phyloP scores from a whole-genome alignment of 73 alveolate genomes.

The Paramecium octaurelia region DNA sequence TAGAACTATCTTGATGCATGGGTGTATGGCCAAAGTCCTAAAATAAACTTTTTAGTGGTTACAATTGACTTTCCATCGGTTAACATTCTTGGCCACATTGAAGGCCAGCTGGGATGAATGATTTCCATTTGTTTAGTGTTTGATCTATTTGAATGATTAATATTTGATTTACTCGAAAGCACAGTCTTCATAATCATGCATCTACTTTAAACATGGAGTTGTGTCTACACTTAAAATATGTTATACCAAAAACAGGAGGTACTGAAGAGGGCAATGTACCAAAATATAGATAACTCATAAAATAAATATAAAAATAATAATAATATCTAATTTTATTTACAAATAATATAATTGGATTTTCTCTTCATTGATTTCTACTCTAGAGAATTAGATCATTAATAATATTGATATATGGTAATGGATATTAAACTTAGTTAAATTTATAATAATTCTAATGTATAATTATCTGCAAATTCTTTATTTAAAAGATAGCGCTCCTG shows the following conservation, averaged over 20 bases:
- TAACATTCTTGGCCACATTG: conserved; percentile 69
- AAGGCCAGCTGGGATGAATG: conserved; percentile 70
- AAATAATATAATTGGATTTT: neutral
- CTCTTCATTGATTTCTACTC: neutral
- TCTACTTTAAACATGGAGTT: conserved; percentile 76
- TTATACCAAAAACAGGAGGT: conserved; percentile 60
- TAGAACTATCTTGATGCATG: conserved; percentile 56
- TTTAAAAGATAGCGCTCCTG: too few relatives aligned
- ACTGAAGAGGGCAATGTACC: conserved; percentile 56
- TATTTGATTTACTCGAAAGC: conserved; percentile 70
- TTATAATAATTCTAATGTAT: too few relatives aligned
- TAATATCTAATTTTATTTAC: neutral
- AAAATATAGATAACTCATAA: conserved; percentile 44
- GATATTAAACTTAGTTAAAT: too few relatives aligned
- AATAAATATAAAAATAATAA: neutral
- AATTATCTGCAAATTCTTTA: too few relatives aligned
- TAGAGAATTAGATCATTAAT: too few relatives aligned
- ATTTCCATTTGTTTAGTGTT: conserved; percentile 58
- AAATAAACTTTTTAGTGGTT: neutral
- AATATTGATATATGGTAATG: too few relatives aligned
- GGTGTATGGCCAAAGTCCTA: conserved; percentile 57
- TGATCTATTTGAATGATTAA: conserved; percentile 20
- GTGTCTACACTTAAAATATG: conserved; percentile 1
- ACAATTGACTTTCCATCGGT: conserved; percentile 68
- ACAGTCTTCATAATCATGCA: conserved; percentile 91